Conservation (phyloP, 306 rosid genomes). For the Biancaea sappan region DNA sequence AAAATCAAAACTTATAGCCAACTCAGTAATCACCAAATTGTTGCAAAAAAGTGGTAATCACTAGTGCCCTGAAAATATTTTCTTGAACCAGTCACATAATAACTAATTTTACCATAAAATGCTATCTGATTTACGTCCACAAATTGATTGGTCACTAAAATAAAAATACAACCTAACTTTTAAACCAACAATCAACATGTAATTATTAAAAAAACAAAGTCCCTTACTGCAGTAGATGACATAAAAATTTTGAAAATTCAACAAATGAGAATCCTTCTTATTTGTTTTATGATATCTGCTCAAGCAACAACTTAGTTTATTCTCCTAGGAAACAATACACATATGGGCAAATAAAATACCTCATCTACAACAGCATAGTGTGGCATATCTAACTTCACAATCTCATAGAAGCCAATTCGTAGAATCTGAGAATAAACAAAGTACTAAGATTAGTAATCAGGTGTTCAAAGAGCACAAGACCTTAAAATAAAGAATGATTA, state of each 20-base stretch:
- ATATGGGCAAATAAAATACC: conserved; percentile 47
- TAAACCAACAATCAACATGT: conserved; percentile 18
- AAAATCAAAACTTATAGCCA: not conserved
- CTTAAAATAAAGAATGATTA: not conserved
- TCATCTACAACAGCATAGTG: conserved; percentile 89
- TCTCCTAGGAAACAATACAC: conserved; percentile 16
- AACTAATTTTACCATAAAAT: not conserved
- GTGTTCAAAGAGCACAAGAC: conserved; percentile 6
- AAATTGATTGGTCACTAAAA: not conserved
- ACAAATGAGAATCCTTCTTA: conserved; percentile 6
- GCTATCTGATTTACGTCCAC: not conserved
- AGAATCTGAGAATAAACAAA: conserved; percentile 60
- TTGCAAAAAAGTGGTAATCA: not conserved
- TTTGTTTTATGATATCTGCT: not conserved
- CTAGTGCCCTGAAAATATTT: not conserved
- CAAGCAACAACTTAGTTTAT: conserved; percentile 2
- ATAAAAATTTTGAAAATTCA: not conserved
- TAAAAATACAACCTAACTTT: conserved; percentile 12
- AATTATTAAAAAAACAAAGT: not conserved
- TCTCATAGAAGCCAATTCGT: conserved; percentile 80
- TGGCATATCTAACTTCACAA: conserved; percentile 82
- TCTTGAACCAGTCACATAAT: not conserved
- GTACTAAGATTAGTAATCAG: conserved; percentile 24
- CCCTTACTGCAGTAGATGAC: conserved; percentile 10
- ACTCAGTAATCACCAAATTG: not conserved